These are phyloP conservation scores for Striga hermonthica DNA, from an alignment of 305 asterid species.

Conservation along the genomic window DNA sequence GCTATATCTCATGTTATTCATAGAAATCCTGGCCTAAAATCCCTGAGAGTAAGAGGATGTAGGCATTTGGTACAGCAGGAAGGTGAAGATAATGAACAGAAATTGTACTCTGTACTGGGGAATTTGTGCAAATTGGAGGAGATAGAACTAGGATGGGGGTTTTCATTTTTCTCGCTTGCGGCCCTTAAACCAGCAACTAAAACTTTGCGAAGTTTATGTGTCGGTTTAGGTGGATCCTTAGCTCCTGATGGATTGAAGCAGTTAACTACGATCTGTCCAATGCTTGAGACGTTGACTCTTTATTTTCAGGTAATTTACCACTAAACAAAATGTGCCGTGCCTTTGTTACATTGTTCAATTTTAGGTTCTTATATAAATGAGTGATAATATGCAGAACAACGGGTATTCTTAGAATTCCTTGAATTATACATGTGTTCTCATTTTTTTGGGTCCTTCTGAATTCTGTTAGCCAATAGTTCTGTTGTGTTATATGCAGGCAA, in stretches of 20 bases:
- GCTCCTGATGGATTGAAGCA: slow-evolving; percentile 69
- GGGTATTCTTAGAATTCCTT: slow-evolving; percentile 7
- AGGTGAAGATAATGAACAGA: slow-evolving; percentile 39
- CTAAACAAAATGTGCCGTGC: slow-evolving; percentile 16
- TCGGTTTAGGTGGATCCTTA: slow-evolving; percentile 87
- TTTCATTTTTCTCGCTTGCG: slow-evolving; percentile 54
- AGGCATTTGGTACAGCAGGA: slow-evolving; percentile 43
- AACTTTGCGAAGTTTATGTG: slow-evolving; percentile 48
- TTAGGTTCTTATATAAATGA: slow-evolving; percentile 13
- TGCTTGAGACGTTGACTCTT: slow-evolving; percentile 66
- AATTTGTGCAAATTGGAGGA: slow-evolving; percentile 65
- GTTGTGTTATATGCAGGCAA: slow-evolving; percentile 43
- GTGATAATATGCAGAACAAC: slow-evolving; percentile 17
- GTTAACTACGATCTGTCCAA: slow-evolving; percentile 64
- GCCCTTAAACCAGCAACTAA: slow-evolving; percentile 64
- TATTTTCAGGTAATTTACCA: slow-evolving; percentile 68
- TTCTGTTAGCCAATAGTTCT: slow-evolving; percentile 11
- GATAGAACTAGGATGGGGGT: slow-evolving; percentile 89
- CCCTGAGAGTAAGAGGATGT: slow-evolving; percentile 72
- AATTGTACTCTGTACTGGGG: slow-evolving; percentile 51
- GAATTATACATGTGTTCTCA: not conserved
- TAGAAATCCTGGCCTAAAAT: slow-evolving; percentile 55
- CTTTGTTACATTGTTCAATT: not conserved
- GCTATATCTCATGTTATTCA: slow-evolving; percentile 56
- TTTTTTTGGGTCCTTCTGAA: slow-evolving; percentile 7